A percentile compares a stretch with the other conserved stretches of the same genome.
These are phyloP conservation scores for Wickerhamiella vanderwaltii DNA, from an alignment of 805 yeast species.

Conservation along the genomic window DNA sequence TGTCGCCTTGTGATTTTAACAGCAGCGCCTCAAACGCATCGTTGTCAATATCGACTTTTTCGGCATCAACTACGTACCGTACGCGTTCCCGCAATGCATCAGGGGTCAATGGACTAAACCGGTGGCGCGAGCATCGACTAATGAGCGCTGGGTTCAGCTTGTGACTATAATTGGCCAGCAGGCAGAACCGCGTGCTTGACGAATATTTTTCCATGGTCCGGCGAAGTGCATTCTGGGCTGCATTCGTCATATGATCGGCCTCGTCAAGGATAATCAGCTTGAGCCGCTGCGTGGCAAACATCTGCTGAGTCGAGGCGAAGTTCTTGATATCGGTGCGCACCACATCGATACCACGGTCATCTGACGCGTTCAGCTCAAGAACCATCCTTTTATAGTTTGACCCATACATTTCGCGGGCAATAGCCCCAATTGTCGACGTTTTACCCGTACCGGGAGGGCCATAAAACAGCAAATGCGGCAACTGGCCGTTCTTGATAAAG, in stretches of 20 bases:
- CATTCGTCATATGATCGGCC: slow-evolving; percentile 95
- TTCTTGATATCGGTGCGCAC: slow-evolving; percentile 94
- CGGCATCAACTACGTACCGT: slow-evolving; percentile 54
- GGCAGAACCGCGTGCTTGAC: slow-evolving; percentile 88
- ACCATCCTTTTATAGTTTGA: slow-evolving; percentile 76
- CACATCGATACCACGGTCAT: slow-evolving; percentile 96
- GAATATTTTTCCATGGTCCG: slow-evolving; percentile 91
- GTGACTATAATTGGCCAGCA: slow-evolving; percentile 90
- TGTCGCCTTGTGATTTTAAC: slow-evolving; percentile 69
- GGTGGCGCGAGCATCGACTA: slow-evolving; percentile 88
- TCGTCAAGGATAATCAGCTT: slow-evolving; percentile 88
- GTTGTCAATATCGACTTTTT: slow-evolving; percentile 43
- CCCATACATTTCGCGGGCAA: slow-evolving; percentile 83
- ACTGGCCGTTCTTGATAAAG: slow-evolving; percentile 67
- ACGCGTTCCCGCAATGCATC: slow-evolving; percentile 60
- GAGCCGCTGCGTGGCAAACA: slow-evolving; percentile 64
- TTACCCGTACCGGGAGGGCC: slow-evolving; percentile 96
- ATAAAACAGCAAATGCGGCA: slow-evolving; percentile 87
- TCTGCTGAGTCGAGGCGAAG: slow-evolving; percentile 92
- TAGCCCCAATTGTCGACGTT: slow-evolving; percentile 78
- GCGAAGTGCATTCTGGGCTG: slow-evolving; percentile 90
- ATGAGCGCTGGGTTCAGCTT: slow-evolving; percentile 88
- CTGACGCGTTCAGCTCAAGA: slow-evolving; percentile 89
- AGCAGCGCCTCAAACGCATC: slow-evolving; percentile 52
- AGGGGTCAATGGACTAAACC: slow-evolving; percentile 71